Evolutionary conservation across 2,329 filamentous ascomycete genomes (phyloP).

Genomic region (Ceratocystis cubensis): DNA sequence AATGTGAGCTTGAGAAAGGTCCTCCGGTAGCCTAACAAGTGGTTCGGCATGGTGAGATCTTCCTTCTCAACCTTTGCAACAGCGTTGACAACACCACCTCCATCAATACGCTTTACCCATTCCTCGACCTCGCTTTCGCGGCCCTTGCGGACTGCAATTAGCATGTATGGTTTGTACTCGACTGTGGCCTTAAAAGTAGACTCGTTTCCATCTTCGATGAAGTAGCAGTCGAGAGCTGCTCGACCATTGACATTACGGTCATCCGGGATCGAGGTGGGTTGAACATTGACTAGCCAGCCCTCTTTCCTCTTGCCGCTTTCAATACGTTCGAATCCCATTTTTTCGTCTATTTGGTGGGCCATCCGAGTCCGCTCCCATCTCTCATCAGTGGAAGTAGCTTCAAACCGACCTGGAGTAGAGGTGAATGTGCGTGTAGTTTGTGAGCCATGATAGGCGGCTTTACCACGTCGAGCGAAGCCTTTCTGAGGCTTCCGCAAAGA

Average conservation of each 20-base stretch:
- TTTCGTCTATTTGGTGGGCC: constrained; percentile 82
- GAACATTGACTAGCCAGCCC: constrained; percentile 93
- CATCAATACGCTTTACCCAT: constrained; percentile 68
- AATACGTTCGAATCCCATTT: constrained; percentile 85
- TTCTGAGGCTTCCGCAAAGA: constrained; percentile 48
- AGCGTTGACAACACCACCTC: constrained; percentile 69
- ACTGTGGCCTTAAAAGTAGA: constrained; percentile 90
- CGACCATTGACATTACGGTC: constrained; percentile 70
- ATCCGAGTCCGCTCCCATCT: constrained; percentile 75
- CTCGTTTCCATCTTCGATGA: constrained; percentile 61
- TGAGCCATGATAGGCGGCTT: constrained; percentile 56
- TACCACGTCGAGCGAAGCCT: constrained; percentile 57
- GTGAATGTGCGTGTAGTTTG: constrained; percentile 65
- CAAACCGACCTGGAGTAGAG: constrained; percentile 55
- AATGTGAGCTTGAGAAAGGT: constrained; percentile 82
- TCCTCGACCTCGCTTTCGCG: constrained; percentile 91
- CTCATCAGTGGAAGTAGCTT: constrained; percentile 85
- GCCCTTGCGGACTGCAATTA: constrained; percentile 79
- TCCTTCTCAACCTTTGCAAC: constrained; percentile 76
- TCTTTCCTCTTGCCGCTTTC: constrained; percentile 71
- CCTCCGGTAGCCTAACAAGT: constrained; percentile 78
- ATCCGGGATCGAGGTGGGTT: constrained; percentile 78
- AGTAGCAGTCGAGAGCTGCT: constrained; percentile 91
- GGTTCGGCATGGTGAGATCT: constrained; percentile 88
- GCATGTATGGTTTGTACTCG: constrained; percentile 92